Evolutionary conservation across 352 stramenopile species (phyloP), one percentile per base, ranked within the genome.

Genomic region (Phytophthora gonapodyides): DNA sequence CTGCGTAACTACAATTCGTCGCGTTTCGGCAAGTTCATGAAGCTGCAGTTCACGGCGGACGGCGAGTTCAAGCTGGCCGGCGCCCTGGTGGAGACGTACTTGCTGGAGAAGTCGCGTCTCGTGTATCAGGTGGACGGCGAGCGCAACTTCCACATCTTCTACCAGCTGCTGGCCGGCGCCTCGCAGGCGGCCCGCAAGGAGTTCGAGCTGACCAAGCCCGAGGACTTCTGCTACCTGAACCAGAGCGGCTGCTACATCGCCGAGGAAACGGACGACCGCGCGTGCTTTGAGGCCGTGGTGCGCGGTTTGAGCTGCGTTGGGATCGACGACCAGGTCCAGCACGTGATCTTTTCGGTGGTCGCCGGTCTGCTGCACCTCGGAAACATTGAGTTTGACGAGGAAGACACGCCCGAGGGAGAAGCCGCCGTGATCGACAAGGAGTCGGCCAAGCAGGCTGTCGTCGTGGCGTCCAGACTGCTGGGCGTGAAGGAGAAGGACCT

Each of bases 131-230:
- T 96, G 35, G 78, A 92, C 36, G 86, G 87, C 35, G 93, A 98
- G 71, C 89, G 94, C 61, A 98, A 98, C 70, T 98, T 98, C 69
- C 94, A 98, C 73, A 96, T 97, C 49, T 98, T 98, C 57, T 98
- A 98, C 69, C 90, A 98, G 69, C 57, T 98, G 37, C 69, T 97
- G 35, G 66, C 78, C 5, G 90, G 84, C 19, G 83, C 84, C 4
- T 86, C 81, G 15, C 38, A 73, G 7, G 60, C 67, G 45, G 73
- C 81, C 17, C 79, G 78, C 36, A 56, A 72, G 40, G 71, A 89
- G 54, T 90, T 92, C 58, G 61, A 88, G 57, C 73, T 94, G 19
- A 89, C 79, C 11, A 78, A 82, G 67, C 68, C 88, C 16, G 53
- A 96, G 77, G 83, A 97, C 58, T 98, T 94, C 68, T 82, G 88